These are phyloP conservation scores for Botryobasidium botryosum DNA, from an alignment of 768 basidiomycete species.

Conservation along the genomic window DNA sequence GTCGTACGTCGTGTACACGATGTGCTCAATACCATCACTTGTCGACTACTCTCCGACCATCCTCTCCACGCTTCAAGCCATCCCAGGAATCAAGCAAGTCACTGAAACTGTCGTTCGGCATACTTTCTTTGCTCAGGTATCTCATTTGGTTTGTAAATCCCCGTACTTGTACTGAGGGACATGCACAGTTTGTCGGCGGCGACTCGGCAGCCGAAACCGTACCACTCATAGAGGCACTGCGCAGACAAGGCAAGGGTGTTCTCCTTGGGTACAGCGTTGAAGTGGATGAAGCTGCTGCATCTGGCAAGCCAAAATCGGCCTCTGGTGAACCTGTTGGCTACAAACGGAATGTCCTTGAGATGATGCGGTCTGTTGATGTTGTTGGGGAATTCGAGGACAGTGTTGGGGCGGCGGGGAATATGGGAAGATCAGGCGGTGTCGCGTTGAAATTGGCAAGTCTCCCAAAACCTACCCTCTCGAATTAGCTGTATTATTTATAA, in stretches of 20 bases:
- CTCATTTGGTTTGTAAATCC: background rate
- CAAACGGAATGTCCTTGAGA: slow-evolving; percentile 58
- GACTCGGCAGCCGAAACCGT: slow-evolving; percentile 56
- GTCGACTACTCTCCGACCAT: slow-evolving; percentile 61
- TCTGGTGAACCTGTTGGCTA: slow-evolving; percentile 37
- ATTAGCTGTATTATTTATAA: background rate
- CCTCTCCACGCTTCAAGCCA: slow-evolving; percentile 38
- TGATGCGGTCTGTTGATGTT: slow-evolving; percentile 56
- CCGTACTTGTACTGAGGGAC: background rate
- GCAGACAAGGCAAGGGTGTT: slow-evolving; percentile 51
- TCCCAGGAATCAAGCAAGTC: slow-evolving; percentile 40
- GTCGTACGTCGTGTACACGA: slow-evolving; percentile 65
- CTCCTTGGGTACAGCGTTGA: slow-evolving; percentile 78
- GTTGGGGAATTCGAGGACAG: slow-evolving; percentile 66
- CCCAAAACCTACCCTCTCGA: too few relatives aligned
- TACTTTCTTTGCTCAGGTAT: slow-evolving; percentile 76
- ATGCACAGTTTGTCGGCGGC: slow-evolving; percentile 82
- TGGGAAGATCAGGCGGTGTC: slow-evolving; percentile 55
- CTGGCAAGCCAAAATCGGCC: slow-evolving; percentile 13
- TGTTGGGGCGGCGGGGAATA: slow-evolving; percentile 15
- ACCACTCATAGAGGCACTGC: slow-evolving; percentile 43
- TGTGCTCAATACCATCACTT: slow-evolving; percentile 58
- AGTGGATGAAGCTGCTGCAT: slow-evolving; percentile 41
- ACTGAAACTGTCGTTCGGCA: slow-evolving; percentile 52
- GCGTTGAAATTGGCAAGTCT: slow-evolving; percentile 61